Evolutionary conservation across 257 asterid species (phyloP).

Genomic region (Nemophila menziesii): DNA sequence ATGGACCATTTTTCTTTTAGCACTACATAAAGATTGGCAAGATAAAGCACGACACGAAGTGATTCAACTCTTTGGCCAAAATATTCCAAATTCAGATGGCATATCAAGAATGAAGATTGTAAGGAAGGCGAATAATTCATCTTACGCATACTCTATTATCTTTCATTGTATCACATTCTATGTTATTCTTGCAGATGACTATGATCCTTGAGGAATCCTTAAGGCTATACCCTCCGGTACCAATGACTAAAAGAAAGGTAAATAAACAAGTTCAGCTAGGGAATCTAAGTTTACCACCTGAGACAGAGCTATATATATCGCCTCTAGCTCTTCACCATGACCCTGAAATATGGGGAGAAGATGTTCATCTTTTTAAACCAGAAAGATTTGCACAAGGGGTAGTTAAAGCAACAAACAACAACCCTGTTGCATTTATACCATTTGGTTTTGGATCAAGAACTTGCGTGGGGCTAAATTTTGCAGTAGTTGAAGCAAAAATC

Average conservation of each 20-base stretch:
- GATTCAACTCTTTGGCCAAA: background rate
- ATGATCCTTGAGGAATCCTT: constrained; percentile 43
- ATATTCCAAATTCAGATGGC: background rate
- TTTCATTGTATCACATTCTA: no score
- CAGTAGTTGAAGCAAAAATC: constrained; percentile 36
- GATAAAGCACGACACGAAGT: constrained; percentile 55
- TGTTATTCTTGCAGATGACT: constrained; percentile 21
- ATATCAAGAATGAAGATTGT: constrained; percentile 5
- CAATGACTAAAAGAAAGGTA: constrained; percentile 25
- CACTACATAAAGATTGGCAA: constrained; percentile 55
- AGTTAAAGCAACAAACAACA: constrained; percentile 34
- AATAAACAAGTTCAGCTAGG: constrained; percentile 29
- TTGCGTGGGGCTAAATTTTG: constrained; percentile 45
- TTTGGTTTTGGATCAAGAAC: constrained; percentile 51
- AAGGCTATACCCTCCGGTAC: constrained; percentile 43
- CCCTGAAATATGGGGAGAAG: constrained; percentile 45
- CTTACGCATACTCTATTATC: no score
- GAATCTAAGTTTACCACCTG: constrained; percentile 26
- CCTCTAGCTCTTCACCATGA: constrained; percentile 32
- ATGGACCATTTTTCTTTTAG: constrained; percentile 52
- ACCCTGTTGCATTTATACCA: constrained; percentile 38
- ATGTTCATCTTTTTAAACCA: constrained; percentile 40
- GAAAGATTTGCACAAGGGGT: constrained; percentile 38
- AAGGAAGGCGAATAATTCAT: no score
- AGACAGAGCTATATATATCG: constrained; percentile 30